These are phyloP conservation scores for Salix suchowensis DNA, from an alignment of 345 rosid genomes.

Conservation along the genomic window DNA sequence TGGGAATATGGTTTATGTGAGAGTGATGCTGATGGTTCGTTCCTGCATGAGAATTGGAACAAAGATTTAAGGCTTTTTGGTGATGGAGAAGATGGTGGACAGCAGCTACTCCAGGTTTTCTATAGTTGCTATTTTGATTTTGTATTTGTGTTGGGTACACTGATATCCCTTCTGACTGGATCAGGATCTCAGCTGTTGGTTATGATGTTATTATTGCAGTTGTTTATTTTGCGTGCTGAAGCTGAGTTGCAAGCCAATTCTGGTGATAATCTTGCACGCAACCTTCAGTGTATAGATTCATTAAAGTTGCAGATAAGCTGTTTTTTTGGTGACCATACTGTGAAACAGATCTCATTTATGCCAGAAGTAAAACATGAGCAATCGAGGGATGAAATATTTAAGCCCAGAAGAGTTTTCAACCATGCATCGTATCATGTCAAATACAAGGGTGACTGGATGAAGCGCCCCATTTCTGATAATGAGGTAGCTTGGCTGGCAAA, in stretches of 20 bases:
- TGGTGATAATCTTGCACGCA: constrained; percentile 35
- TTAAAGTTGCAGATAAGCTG: constrained; percentile 48
- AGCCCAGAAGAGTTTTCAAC: constrained; percentile 62
- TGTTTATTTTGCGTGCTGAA: constrained; percentile 81
- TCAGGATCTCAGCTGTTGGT: constrained; percentile 2
- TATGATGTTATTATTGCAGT: constrained; percentile 47
- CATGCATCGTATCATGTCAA: constrained; percentile 32
- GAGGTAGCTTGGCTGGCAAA: constrained; percentile 84
- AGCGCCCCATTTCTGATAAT: constrained; percentile 69
- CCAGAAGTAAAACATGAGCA: constrained; percentile 39
- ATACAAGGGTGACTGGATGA: constrained; percentile 90
- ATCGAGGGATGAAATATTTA: constrained; percentile 62
- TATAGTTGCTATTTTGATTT: neutral
- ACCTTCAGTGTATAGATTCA: constrained; percentile 48
- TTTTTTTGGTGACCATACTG: constrained; percentile 52
- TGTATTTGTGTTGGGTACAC: neutral
- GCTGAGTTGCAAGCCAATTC: constrained; percentile 70
- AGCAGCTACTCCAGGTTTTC: constrained; percentile 76
- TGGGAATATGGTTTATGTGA: constrained; percentile 94
- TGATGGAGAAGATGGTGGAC: constrained; percentile 79
- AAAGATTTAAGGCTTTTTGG: constrained; percentile 71
- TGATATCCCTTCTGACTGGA: neutral
- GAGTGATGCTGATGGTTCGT: constrained; percentile 85
- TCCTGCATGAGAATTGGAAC: constrained; percentile 88
- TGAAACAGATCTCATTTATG: constrained; percentile 46